Evolutionary conservation across 768 basidiomycete species (phyloP).

Genomic region (Phaeotremella fagi): DNA sequence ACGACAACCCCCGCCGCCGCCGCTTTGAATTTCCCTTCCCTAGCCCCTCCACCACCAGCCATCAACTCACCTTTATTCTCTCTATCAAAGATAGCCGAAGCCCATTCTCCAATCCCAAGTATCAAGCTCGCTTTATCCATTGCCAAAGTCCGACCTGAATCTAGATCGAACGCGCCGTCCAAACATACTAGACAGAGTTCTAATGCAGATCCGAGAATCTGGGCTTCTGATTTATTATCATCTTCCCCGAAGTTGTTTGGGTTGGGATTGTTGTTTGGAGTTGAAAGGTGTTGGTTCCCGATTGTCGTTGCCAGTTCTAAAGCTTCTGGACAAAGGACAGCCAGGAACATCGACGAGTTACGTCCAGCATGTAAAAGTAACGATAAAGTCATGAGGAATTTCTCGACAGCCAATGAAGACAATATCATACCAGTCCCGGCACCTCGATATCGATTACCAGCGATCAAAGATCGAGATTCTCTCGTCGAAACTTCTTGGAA

Average conservation of each 20-base stretch:
- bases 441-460: constrained; percentile 54
- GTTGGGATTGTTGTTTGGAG: constrained; percentile 34
- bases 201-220: constrained; percentile 67
- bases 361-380: constrained; percentile 77
- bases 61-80: constrained; percentile 64
- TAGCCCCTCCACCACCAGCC: constrained; percentile 63
- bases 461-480: constrained; percentile 57
- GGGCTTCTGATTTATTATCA: constrained; percentile 57
- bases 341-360: constrained; percentile 73
- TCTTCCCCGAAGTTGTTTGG: constrained; percentile 10
- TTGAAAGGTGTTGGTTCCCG: constrained; percentile 54
- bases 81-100: constrained; percentile 59
- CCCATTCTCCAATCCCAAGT: constrained; percentile 76
- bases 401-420: constrained; percentile 68
- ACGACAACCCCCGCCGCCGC: constrained; percentile 75
- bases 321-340: constrained; percentile 72
- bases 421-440: constrained; percentile 79
- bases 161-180: constrained; percentile 68
- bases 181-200: constrained; percentile 73
- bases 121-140: constrained; percentile 70
- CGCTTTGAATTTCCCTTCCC: constrained; percentile 56
- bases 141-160: constrained; percentile 68
- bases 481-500: constrained; percentile 76
- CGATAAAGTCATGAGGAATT: constrained; percentile 68
- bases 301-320: constrained; percentile 78